Evolutionary conservation across 306 rosid species (phyloP), one percentile per base, ranked within the genome.

Genomic region (Fragaria vesca): DNA sequence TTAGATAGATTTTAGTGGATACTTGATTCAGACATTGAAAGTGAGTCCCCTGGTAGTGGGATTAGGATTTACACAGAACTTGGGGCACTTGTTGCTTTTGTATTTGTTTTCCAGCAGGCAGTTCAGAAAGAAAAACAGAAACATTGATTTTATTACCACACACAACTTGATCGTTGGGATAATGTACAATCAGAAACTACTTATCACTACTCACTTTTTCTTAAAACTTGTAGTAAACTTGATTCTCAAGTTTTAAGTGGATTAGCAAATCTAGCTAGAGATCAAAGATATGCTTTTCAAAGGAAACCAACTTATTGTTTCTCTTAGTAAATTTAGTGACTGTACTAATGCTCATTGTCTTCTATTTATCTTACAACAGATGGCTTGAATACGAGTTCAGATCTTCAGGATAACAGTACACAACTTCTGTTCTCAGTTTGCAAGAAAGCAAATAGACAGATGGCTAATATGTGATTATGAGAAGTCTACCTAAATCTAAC

Each of bases 141-240:
- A 38, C 2, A 79, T 4, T 8, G 40, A 5, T 42, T 7, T 46
- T 1, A 11, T 30, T 32, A 7, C 57, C 50, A 32, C 12, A 50
- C 42, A 66, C 42, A 55, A 78, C 16, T 58, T 58, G 40, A 74
- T 24, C 69, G 8, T 8, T 20, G 57, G 67, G 72, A 34, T 79
- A 38, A 36, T 71, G 73, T 38, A 66, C 52, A 61, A 61, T 7
- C 12, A 2, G 17, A 78, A 58, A 26, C 26, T 28, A 43, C 75
- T 30, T 26, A 11, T 54, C 46, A 66, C 69, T 54, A 57, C 16
- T 58, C 71, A 62, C 21, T 43, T 78, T 60, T 24, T 6, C 72
- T 45, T 34, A 32, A 40, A 71, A 21, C 11, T 58, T 15, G 40
- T 46, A 32, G 34, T 63, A 17, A 50, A 38, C 75, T 34, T 80